phyloP scores from a whole-genome alignment of 2,329 filamentous ascomycete genomes.

The Metarhizium guizhouense region DNA sequence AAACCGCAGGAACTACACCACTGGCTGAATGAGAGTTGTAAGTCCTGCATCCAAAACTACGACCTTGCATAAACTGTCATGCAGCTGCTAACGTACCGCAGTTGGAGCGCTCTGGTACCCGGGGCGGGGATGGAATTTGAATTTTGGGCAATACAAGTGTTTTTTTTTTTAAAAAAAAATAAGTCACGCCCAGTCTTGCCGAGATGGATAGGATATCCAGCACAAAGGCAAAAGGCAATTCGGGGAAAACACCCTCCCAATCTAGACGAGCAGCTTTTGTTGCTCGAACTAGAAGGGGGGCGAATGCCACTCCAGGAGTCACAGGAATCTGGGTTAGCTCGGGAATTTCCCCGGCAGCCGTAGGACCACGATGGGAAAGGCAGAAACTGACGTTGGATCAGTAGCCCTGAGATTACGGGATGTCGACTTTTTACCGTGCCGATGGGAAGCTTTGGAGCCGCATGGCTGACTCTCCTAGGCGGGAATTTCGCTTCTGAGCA shows the following conservation, averaged over 20 bases:
- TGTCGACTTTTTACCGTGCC: neutral
- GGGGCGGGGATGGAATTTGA: neutral
- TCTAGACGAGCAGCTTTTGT: neutral
- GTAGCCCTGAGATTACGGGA: neutral
- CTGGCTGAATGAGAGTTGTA: conserved; percentile 4
- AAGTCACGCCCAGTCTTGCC: neutral
- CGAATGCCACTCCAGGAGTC: neutral
- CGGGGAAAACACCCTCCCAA: neutral
- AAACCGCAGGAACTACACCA: conserved; percentile 2
- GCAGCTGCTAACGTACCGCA: neutral
- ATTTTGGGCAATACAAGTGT: neutral
- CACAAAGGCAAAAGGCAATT: neutral
- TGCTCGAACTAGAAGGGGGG: neutral
- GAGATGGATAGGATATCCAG: neutral
- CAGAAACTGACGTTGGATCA: neutral
- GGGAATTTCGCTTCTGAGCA: neutral
- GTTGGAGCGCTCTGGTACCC: neutral
- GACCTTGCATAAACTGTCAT: neutral
- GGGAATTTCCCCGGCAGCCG: neutral
- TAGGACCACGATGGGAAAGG: neutral
- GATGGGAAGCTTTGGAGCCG: neutral
- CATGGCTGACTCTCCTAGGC: neutral
- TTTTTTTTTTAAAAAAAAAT: neutral
- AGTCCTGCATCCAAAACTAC: neutral
- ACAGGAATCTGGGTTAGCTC: neutral